Evolutionary conservation across 2,329 filamentous ascomycete genomes (phyloP), one percentile per base, ranked within the genome.

Genomic region (Phyllosticta citribraziliensis): DNA sequence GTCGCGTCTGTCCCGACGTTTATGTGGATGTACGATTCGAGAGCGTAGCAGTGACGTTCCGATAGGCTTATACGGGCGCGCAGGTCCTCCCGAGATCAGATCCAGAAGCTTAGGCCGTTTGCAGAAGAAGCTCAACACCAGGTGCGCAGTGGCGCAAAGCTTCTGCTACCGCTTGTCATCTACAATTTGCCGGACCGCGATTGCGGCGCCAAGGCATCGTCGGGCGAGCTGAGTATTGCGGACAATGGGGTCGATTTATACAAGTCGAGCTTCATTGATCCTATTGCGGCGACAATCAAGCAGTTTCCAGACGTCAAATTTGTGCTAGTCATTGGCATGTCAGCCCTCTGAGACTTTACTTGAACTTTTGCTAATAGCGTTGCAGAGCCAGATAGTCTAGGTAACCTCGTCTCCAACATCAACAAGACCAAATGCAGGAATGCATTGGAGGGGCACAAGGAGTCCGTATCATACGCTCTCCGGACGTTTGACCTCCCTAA

Each of bases 101-200:
- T 82, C 4, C 76, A 79, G 3, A 71, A 70, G 1, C 77, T 83
- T 71, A 77, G 73, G 2, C 74, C 73, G 0, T 80, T 77, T 65
- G 71, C 81, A 19, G 70, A 70, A 5, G 76, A 81, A 55, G 81
- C 82, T 66, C 70, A 77, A 63, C 67, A 72, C 47, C 68, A 76
- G 65, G 82, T 82, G 61, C 72, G 70, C 25, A 77, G 75, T 25
- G 79, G 79, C n/a, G 77, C 78, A 8, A 78, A 70, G 57, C 75
- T 79, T 61, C 76, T 78, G 19, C 78, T 77, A 19, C 76, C 76
- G 1, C 80, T 86, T 58, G 84, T 87, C 60, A 81, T 86, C 59
- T 86, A 86, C 70, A 80, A 86, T 69, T 73, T 86, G 12, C 84
- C 84, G 53, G 83, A 85, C 66, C 81, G 84, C 69, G 84, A 86